Conservation (phyloP, 257 asterid species). For the Solanum piurae region DNA sequence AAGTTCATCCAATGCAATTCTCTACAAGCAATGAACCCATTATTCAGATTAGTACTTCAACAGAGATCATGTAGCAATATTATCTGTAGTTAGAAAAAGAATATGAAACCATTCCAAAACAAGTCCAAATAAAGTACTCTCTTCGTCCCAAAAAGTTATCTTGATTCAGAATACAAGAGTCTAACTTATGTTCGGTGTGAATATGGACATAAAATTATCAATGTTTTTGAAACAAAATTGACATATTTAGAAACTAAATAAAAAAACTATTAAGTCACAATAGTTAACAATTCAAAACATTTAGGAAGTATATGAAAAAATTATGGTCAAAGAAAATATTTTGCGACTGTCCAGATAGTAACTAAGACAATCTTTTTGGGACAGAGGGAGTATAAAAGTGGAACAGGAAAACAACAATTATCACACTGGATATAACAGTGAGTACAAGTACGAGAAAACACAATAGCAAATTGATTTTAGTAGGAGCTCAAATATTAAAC, state of each 20-base stretch:
- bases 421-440: background rate
- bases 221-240: background rate
- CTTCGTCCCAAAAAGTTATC: background rate
- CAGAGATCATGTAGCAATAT: background rate
- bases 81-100: background rate
- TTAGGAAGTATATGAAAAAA: background rate
- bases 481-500: background rate
- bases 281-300: background rate
- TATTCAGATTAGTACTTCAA: conserved; percentile 8
- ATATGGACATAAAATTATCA: background rate
- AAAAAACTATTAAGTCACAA: background rate
- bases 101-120: background rate
- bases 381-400: background rate
- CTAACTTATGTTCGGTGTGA: background rate
- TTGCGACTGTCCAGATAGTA: background rate
- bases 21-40: conserved; percentile 49
- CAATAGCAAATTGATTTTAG: background rate
- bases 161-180: background rate
- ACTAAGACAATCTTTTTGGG: background rate
- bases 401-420: background rate
- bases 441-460: background rate
- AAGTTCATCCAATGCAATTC: conserved; percentile 76
- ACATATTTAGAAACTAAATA: background rate
- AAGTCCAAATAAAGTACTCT: background rate
- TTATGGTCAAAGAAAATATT: background rate